Evolutionary conservation across 78 protist species (phyloP), one percentile per base, ranked within the genome.

Genomic region (Dictyostelium purpureum): DNA sequence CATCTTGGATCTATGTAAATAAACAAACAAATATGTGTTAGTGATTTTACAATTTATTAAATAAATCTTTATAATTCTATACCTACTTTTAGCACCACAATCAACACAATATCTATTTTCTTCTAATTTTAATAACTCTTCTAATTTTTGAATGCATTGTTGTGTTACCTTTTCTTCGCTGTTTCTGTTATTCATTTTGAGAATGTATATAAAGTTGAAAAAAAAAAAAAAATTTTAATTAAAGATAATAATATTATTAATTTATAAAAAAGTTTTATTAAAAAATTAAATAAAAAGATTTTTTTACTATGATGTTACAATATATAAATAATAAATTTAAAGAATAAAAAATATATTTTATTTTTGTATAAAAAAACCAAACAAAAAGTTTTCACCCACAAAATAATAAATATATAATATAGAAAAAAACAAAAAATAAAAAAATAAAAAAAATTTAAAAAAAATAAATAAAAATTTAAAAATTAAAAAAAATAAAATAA

Each of bases 1-100:
- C 97, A 96, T 52, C 94, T 56, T n/a, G 97, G 97, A 16, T 66
- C 95, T 90, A 42, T 40, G 24, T 52, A 51, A 65, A 11, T 3
- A 70, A 63, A 63, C n/a, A 63, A 33, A 6, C 4, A 31, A 63
- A 21, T 57, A 5, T 49, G 56, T 19, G 6, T 5, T 2, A 1
- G 56, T 49, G 56, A 19, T 49, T 12, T 49, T 49, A 49, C 11
- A 51, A 14, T 51, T 14, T 18, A 51, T 51, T 51, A 51, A 51
- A 51, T 18, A 19, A 52, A 52, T 21, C 16, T 21, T 21, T 21
- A 24, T 24, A 56, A 56, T 24, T 5, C 19, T 31, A 26, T 4
- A 61, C 69, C 5, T 90, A 90, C 95, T 77, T 63, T 79, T 87
- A 43, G 90, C 28, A 28, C 69, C 75, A 52, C 96, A 93, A 66